Evolutionary conservation across 139 green algal species (phyloP).

Genomic region (Closterium sp.): DNA sequence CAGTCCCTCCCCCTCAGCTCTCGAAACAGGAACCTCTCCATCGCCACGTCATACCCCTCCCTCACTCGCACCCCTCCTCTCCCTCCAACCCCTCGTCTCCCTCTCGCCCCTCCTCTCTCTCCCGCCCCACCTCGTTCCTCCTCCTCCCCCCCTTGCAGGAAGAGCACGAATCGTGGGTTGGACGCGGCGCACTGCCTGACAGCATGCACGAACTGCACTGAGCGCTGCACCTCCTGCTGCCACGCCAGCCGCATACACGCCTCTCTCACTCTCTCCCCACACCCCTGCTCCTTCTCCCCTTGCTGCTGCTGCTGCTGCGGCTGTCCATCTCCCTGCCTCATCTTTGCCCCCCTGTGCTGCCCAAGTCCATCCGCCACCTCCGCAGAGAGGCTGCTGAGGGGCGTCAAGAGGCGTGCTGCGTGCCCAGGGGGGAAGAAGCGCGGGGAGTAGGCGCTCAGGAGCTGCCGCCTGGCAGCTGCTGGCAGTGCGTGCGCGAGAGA

Average conservation of each 20-base stretch:
- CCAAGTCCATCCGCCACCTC: no score
- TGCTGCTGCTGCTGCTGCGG: not conserved
- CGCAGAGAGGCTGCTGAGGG: not conserved
- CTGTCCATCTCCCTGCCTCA: not conserved
- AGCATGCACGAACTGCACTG: not conserved
- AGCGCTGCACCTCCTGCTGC: not conserved
- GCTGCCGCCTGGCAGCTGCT: not conserved
- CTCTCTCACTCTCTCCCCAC: not conserved
- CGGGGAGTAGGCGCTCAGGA: not conserved
- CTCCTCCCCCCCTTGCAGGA: not conserved
- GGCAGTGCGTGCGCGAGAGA: not conserved
- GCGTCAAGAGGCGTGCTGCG: not conserved
- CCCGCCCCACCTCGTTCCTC: not conserved
- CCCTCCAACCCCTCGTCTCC: not conserved
- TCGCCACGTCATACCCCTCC: not conserved
- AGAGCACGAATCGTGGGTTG: not conserved
- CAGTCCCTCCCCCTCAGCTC: not conserved
- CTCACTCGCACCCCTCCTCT: not conserved
- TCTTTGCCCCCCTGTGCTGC: not conserved
- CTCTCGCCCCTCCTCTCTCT: no score
- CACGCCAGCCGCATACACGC: not conserved
- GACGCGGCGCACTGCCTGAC: not conserved
- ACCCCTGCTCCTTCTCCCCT: not conserved
- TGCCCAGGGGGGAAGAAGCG: not conserved
- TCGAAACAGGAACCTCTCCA: not conserved